Evolutionary conservation across 371 early-diverging fungal species (phyloP).

Genomic region (Mortierella sp.): DNA sequence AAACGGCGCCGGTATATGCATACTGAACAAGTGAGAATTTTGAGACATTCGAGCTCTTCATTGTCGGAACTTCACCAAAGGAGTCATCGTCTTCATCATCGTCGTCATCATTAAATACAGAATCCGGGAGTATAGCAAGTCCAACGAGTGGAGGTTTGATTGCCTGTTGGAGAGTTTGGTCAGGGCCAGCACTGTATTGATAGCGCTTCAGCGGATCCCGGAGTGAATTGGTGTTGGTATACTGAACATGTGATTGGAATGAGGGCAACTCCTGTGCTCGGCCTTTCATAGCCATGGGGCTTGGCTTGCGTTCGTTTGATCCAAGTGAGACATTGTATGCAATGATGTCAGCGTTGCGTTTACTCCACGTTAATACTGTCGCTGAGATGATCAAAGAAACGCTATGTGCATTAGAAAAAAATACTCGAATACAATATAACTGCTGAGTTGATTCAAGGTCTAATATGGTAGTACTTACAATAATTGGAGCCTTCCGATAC

Average conservation of each 20-base stretch:
- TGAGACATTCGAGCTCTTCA: not conserved
- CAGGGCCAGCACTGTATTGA: not conserved
- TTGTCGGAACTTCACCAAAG: not conserved
- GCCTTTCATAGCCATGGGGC: slow-evolving; percentile 19
- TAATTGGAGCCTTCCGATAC: not conserved
- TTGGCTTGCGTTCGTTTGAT: slow-evolving; percentile 7
- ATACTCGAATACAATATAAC: not conserved
- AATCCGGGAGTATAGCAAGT: slow-evolving; percentile 18
- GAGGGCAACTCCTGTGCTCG: slow-evolving; percentile 36
- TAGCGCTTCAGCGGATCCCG: slow-evolving; percentile 27
- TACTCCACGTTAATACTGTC: slow-evolving; percentile 37
- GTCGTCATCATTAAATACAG: not conserved
- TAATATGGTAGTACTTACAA: slow-evolving; percentile 13
- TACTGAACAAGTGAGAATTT: slow-evolving; percentile 47
- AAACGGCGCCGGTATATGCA: slow-evolving; percentile 38
- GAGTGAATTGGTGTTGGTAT: slow-evolving; percentile 36
- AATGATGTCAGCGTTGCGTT: slow-evolving; percentile 36
- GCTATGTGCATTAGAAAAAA: not conserved
- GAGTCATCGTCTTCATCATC: slow-evolving; percentile 2
- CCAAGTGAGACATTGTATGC: slow-evolving; percentile 34
- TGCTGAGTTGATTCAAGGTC: not conserved
- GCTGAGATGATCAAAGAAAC: slow-evolving; percentile 8
- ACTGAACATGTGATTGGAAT: slow-evolving; percentile 45
- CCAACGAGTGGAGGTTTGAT: slow-evolving; percentile 41
- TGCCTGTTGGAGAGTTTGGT: slow-evolving; percentile 17